Evolutionary conservation across 495 filamentous ascomycete genomes (phyloP).

Genomic region (Articulospora tetracladia): DNA sequence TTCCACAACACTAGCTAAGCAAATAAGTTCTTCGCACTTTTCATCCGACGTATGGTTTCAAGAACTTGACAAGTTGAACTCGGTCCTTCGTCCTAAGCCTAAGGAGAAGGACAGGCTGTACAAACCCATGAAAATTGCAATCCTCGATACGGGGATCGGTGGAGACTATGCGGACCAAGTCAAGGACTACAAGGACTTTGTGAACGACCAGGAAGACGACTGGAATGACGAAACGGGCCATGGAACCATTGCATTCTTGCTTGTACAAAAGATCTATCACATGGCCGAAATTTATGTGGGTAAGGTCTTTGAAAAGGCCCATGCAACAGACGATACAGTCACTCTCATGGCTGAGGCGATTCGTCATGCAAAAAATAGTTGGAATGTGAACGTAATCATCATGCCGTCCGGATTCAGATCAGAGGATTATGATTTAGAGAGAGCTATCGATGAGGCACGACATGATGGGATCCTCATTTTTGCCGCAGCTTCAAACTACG

Average conservation of each 20-base stretch:
- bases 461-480: not conserved
- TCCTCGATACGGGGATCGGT: constrained; percentile 21
- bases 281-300: constrained; percentile 13
- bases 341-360: not conserved
- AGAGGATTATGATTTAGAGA: not conserved
- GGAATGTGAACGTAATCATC: not conserved
- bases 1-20: too few relatives aligned
- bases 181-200: constrained; percentile 23
- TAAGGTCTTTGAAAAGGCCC: not conserved
- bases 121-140: constrained; percentile 11
- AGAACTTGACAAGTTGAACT: constrained; percentile 18
- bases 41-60: constrained; percentile 13
- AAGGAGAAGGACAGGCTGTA: constrained; percentile 7
- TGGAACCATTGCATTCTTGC: constrained; percentile 16
- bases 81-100: constrained; percentile 8
- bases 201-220: constrained; percentile 9
- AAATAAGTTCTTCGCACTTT: too few relatives aligned
- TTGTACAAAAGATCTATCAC: constrained; percentile 17
- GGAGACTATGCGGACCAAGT: constrained; percentile 7
- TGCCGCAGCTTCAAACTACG: not conserved
- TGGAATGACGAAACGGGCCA: constrained; percentile 15
- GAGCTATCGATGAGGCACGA: not conserved
- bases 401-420: not conserved
- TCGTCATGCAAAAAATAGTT: not conserved
- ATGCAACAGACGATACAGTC: not conserved